Base-by-base conservation (phyloP, 805 yeast species). In the Teunomyces lycoperdinae region DNA sequence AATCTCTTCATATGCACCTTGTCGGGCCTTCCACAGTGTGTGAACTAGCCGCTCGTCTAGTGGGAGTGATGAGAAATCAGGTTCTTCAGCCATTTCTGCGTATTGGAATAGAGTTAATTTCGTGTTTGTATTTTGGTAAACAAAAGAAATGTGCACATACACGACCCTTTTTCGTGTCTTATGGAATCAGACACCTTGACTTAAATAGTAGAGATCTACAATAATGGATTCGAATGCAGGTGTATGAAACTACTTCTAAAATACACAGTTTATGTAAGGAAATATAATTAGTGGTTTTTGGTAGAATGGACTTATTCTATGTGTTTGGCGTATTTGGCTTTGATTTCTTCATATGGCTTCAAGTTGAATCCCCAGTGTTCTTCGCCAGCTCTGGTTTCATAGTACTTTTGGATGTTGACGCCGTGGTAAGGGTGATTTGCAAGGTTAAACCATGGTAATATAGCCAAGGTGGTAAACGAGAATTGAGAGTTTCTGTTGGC, bases 391-490 rank as follows among this genome's bases (percentile, higher is more conserved):
- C 85, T 73, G 45, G 66, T 71, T 61, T 78, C 82, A 53, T 62
- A 62, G 53, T 62, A 62, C 49, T 62, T 62, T 28, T 55, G 49
- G 50, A 85, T 71, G 60, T 84, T 85, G 50, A 87, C 82, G 24
- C 92, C 94, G 66, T 88, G 96, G 71, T 81, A 84, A 56, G 87
- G 89, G 67, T 88, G 96, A 63, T 81, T 70, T 42, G 83, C 89
- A 52, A 86, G 71, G 70, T 89, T 89, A 74, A 89, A 87, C 89
- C 89, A 84, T 20, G 96, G 96, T 58, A 88, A 65, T 51, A 86
- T 61, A 47, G 82, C 78, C 57, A 84, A 62, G 47, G 75, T 70
- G 48, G 80, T 65, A 60, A 80, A 81, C 6, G 95, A 81, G 61
- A 82, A 82, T 56, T 84, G 85, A 20, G 94, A 84, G 74, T 86